Evolutionary conservation across 805 yeast species (phyloP).

Genomic region (Suhomyces sp.): DNA sequence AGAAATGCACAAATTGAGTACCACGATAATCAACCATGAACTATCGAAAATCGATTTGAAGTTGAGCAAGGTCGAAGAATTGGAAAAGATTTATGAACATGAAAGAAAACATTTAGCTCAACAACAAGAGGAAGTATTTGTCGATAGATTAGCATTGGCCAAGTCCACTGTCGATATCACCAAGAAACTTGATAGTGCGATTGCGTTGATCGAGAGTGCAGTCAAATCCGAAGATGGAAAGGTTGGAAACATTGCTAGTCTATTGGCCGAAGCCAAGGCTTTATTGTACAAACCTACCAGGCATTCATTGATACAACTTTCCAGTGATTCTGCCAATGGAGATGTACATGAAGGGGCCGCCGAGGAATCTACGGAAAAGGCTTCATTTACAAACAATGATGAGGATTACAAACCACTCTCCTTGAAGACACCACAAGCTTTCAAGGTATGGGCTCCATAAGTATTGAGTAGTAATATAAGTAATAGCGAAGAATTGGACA

Average conservation of each 20-base stretch:
- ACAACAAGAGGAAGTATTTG: slow-evolving; percentile 64
- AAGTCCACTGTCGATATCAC: slow-evolving; percentile 54
- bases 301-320: slow-evolving; percentile 21
- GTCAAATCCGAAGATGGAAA: slow-evolving; percentile 7
- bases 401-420: slow-evolving; percentile 35
- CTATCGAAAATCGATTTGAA: slow-evolving; percentile 65
- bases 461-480: too few relatives aligned
- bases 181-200: slow-evolving; percentile 43
- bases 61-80: slow-evolving; percentile 52
- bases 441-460: slow-evolving; percentile 47
- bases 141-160: slow-evolving; percentile 66
- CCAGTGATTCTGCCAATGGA: slow-evolving; percentile 9
- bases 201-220: slow-evolving; percentile 15
- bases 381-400: slow-evolving; percentile 11
- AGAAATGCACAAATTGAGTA: slow-evolving; percentile 62
- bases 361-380: slow-evolving; percentile 11
- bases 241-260: slow-evolving; percentile 11
- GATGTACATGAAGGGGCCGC: slow-evolving; percentile 6
- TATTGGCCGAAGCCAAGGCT: slow-evolving; percentile 33
- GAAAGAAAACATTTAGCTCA: slow-evolving; percentile 59
- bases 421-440: slow-evolving; percentile 40
- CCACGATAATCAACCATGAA: slow-evolving; percentile 60
- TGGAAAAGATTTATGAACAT: slow-evolving; percentile 65
- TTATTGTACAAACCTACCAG: slow-evolving; percentile 35
- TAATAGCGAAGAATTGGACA: too few relatives aligned